phyloP scores from a whole-genome alignment of 2,329 filamentous ascomycete species.

The Pestalotiopsis fici region DNA sequence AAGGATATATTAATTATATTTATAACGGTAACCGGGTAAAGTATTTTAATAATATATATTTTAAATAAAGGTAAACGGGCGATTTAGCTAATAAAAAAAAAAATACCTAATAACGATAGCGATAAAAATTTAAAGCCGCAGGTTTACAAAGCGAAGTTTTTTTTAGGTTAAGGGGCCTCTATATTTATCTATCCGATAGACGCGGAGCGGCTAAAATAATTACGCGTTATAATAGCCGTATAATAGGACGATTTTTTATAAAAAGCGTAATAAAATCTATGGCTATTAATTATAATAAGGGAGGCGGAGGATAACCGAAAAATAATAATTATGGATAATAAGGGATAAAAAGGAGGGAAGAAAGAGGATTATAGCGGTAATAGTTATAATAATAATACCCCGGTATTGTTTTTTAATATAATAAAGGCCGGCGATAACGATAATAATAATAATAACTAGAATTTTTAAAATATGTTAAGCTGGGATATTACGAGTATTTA shows the following conservation, averaged over 20 bases:
- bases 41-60: neutral
- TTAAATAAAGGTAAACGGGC: neutral
- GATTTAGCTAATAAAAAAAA: neutral
- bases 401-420: no score
- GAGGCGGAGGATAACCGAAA: no score
- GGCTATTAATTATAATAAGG: neutral
- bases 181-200: neutral
- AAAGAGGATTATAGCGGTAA: no score
- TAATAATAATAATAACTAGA: no score
- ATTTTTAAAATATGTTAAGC: no score
- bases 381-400: no score
- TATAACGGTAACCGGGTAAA: neutral
- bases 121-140: neutral
- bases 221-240: neutral
- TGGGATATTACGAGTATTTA: no score
- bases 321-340: no score
- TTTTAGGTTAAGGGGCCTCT: neutral
- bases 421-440: no score
- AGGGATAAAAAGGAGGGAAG: no score
- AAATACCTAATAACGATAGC: neutral
- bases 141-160: neutral
- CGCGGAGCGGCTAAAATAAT: neutral
- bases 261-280: neutral
- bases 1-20: neutral
- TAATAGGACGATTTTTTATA: neutral